Evolutionary conservation across 1,139 yeast species (phyloP), one percentile per base, ranked within the genome.

Genomic region (Pichia sp.): DNA sequence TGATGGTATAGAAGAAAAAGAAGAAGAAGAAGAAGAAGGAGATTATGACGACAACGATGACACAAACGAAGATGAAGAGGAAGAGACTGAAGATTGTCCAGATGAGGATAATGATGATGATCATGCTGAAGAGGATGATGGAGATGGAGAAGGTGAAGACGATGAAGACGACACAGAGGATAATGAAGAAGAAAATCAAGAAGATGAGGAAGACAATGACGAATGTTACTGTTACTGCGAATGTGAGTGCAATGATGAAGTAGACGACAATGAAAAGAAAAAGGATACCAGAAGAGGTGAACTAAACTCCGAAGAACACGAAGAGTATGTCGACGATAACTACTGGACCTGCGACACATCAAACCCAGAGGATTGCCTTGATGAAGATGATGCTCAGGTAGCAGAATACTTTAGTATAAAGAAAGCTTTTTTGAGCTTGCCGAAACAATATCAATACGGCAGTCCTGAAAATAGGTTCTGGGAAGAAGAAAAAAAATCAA

Each of bases 401-500:
- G 10, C 26, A 4, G 51, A 46, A 34, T 47, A 51, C 40, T 29
- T 32, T 3, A 29, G 15, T 13, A 26, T 36, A 16, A 40, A 51
- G 13, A 45, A 49, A 32, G 50, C 34, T 30, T 42, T 38, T 31
- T 26, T 53, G 43, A 29, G 46, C 16, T 19, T 53, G 26, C 48
- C 54, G 19, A 47, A 26, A 31, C 51, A 51, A 32, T 41, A 45
- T 11, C 49, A 51, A 31, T 47, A 42, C 30, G 41, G 31, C 8
- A 29, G 16, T 32, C 8, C 47, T n/a, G 26, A 43, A n/a, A 45
- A 34, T 23, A 42, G 50, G 4, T 57, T 47, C 40, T 55, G 54
- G 55, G 29, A 50, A 19, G 54, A 49, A 30, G 58, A 57, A 34
- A 51, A 50, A 31, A 34, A 15, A 15, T 49, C 54, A 26, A 57